Evolutionary conservation across 495 filamentous ascomycete species (phyloP).

Genomic region (Daldinia vernicosa): DNA sequence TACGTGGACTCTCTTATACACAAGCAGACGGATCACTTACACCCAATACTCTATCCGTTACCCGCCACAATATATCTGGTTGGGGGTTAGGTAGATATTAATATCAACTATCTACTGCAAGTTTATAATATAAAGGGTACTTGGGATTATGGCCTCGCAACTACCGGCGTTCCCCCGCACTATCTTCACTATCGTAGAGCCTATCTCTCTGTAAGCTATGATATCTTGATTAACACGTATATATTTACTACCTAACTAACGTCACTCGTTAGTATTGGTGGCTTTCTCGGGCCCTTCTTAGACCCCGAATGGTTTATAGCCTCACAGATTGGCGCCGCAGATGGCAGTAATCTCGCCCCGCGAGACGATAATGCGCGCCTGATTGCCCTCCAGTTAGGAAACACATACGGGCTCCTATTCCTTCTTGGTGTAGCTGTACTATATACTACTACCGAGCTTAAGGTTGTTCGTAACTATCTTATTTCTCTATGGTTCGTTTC

Average conservation of each 20-base stretch:
- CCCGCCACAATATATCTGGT: background rate
- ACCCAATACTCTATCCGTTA: background rate
- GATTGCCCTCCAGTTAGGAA: conserved; percentile 65
- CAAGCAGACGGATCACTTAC: background rate
- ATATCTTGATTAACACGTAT: background rate
- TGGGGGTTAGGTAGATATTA: background rate
- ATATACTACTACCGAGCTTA: conserved; percentile 69
- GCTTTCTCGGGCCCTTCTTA: conserved; percentile 64
- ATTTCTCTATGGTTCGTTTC: conserved; percentile 61
- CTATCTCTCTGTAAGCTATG: conserved; percentile 67
- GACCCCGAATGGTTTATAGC: conserved; percentile 66
- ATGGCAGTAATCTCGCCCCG: conserved; percentile 30
- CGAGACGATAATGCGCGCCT: conserved; percentile 47
- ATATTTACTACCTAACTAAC: background rate
- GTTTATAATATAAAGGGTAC: background rate
- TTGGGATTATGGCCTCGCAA: conserved; percentile 56
- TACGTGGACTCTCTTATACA: background rate
- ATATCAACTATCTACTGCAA: background rate
- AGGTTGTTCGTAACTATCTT: conserved; percentile 73
- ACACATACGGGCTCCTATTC: conserved; percentile 72
- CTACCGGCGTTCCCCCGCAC: conserved; percentile 62
- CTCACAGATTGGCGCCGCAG: conserved; percentile 62
- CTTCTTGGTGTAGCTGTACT: conserved; percentile 68
- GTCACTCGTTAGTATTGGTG: conserved; percentile 57
- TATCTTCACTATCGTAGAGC: conserved; percentile 71